Evolutionary conservation across 176 grass and related monocot genomes (phyloP).

Genomic region (Zea luxurians): DNA sequence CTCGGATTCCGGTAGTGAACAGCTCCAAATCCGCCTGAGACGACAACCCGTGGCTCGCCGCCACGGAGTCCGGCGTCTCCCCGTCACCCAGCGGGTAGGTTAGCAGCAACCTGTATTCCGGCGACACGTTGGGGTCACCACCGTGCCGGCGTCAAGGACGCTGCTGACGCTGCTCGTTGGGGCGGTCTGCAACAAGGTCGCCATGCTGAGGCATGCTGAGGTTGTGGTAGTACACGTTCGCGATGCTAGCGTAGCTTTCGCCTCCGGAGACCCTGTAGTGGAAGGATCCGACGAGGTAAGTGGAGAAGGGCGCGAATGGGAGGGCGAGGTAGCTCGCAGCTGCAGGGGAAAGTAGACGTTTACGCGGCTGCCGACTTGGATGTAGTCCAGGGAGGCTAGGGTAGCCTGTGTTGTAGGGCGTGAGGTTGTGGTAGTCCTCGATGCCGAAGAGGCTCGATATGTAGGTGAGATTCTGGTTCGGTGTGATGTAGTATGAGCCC

Average conservation of each 20-base stretch:
- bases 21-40: slow-evolving; percentile 31
- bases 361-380: not conserved
- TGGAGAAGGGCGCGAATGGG: not conserved
- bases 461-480: slow-evolving; percentile 42
- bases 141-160: not conserved
- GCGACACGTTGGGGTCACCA: slow-evolving; percentile 41
- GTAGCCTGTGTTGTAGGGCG: slow-evolving; percentile 41
- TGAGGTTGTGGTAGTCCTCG: not conserved
- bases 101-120: slow-evolving; percentile 59
- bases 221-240: slow-evolving; percentile 42
- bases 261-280: not conserved
- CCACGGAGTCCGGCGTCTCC: slow-evolving; percentile 54
- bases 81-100: slow-evolving; percentile 56
- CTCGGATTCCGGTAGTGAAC: too few species aligned
- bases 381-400: not conserved
- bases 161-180: slow-evolving; percentile 35
- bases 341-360: slow-evolving; percentile 39
- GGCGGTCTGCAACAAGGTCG: slow-evolving; percentile 29
- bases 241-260: slow-evolving; percentile 40
- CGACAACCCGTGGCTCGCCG: slow-evolving; percentile 13
- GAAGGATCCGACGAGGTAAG: slow-evolving; percentile 52
- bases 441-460: slow-evolving; percentile 52
- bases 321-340: slow-evolving; percentile 29
- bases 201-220: slow-evolving; percentile 67
- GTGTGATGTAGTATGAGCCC: slow-evolving; percentile 46